Percentiles rank a stretch among this genome's conserved stretches.
Conservation (phyloP, 73 alveolate genomes). For the Effrenium voratum region DNA sequence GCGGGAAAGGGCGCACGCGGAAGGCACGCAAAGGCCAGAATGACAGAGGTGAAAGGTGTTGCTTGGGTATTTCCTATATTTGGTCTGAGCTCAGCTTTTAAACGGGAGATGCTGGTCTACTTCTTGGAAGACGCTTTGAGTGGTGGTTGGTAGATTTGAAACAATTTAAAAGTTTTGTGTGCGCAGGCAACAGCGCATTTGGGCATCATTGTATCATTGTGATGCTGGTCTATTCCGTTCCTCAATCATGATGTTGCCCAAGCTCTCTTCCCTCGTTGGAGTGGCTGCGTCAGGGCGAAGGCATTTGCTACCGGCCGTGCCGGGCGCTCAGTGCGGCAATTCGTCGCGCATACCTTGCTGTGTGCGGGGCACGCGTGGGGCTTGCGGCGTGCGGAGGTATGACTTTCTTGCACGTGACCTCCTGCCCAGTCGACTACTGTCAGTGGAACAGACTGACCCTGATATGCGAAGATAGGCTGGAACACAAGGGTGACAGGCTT, state of each 20-base stretch:
- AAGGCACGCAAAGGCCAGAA: too few species aligned
- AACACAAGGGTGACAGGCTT: not conserved
- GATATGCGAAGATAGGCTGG: conserved; percentile 72
- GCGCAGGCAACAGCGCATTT: too few species aligned
- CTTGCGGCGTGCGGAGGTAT: not conserved
- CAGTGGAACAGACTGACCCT: conserved; percentile 83
- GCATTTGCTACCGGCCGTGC: conserved; percentile 82
- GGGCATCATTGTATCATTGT: too few species aligned
- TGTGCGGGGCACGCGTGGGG: not conserved
- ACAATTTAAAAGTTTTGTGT: too few species aligned
- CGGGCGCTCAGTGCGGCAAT: not conserved
- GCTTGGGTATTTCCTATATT: too few species aligned
- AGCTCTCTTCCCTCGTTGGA: not conserved
- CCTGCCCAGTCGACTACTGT: conserved; percentile 81
- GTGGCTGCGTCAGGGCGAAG: conserved; percentile 29
- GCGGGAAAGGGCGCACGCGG: not conserved
- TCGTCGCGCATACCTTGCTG: not conserved
- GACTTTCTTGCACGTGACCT: conserved; percentile 68
- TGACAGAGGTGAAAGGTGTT: too few species aligned
- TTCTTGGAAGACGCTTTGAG: too few species aligned
- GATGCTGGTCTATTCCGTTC: not conserved
- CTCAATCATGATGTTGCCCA: not conserved
- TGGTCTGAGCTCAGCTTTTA: too few species aligned
- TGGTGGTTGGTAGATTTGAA: too few species aligned
- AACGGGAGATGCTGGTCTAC: too few species aligned